Conservation (phyloP, 2,329 filamentous ascomycete genomes). For the Biscogniauxia mediterranea region DNA sequence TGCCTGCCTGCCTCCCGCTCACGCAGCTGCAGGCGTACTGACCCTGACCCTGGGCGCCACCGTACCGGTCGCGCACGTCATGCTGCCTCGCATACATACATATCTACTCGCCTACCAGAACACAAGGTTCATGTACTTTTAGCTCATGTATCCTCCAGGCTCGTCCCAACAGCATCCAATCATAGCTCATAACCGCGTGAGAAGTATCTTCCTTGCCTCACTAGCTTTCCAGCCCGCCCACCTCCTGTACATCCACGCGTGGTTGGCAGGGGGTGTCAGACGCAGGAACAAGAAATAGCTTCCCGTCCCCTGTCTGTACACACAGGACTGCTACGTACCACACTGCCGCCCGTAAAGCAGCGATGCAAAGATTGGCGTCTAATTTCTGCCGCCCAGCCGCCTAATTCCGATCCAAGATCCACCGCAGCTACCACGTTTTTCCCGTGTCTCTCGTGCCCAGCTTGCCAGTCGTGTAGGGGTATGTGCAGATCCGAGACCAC, state of each 20-base stretch:
- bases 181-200: conserved; percentile 51
- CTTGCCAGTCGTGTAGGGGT: conserved; percentile 21
- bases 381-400: conserved; percentile 30
- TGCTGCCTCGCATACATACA: conserved; percentile 26
- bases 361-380: conserved; percentile 39
- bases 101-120: conserved; percentile 25
- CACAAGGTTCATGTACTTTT: conserved; percentile 46
- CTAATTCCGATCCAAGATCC: conserved; percentile 27
- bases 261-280: conserved; percentile 27
- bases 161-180: conserved; percentile 45
- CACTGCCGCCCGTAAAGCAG: conserved; percentile 37
- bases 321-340: conserved; percentile 26
- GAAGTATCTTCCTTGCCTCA: conserved; percentile 35
- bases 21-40: conserved; percentile 26
- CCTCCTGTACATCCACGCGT: conserved; percentile 28
- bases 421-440: conserved; percentile 24
- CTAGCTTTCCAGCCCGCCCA: conserved; percentile 23
- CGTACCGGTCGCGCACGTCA: conserved; percentile 29
- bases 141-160: conserved; percentile 33
- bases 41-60: conserved; percentile 20
- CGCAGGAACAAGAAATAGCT: conserved; percentile 33
- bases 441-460: conserved; percentile 17
- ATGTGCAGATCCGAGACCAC: conserved; percentile 28
- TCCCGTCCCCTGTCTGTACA: conserved; percentile 22
- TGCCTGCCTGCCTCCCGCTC: conserved; percentile 17